A percentile compares a stretch with the other conserved stretches of the same genome.
Conservation (phyloP, 805 yeast genomes). For the Candida lessepsii region DNA sequence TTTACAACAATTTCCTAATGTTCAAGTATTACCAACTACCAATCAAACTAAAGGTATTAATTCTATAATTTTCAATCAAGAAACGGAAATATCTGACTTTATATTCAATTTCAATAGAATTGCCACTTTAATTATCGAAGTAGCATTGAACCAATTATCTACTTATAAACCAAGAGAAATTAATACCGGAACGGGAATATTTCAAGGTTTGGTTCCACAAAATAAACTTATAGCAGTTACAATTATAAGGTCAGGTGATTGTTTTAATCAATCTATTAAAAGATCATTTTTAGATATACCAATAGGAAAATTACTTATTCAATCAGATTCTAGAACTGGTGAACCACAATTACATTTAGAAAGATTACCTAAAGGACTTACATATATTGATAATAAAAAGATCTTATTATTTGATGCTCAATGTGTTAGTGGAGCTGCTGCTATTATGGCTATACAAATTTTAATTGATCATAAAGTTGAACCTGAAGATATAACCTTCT, state of each 20-base stretch:
- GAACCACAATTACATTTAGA: conserved; percentile 92
- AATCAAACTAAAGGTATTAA: conserved; percentile 73
- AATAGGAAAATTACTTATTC: conserved; percentile 82
- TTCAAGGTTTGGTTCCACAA: conserved; percentile 41
- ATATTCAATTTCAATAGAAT: conserved; percentile 83
- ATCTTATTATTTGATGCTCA: conserved; percentile 83
- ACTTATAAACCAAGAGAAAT: conserved; percentile 37
- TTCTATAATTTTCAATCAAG: conserved; percentile 60
- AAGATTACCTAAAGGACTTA: conserved; percentile 51
- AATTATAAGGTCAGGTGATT: conserved; percentile 88
- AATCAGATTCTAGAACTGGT: conserved; percentile 84
- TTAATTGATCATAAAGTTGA: conserved; percentile 75
- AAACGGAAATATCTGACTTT: conserved; percentile 69
- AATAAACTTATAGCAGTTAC: conserved; percentile 69
- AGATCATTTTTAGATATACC: conserved; percentile 74
- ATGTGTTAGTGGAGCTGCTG: conserved; percentile 87
- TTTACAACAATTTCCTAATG: conserved; percentile 24
- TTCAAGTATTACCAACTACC: conserved; percentile 44
- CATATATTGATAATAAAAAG: conserved; percentile 27
- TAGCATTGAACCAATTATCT: conserved; percentile 59
- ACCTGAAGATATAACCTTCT: conserved; percentile 61
- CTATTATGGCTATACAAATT: conserved; percentile 91
- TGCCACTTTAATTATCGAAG: conserved; percentile 65
- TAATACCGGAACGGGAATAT: conserved; percentile 21
- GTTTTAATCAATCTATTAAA: conserved; percentile 77